Base-by-base conservation (phyloP, 331 rosid species). In the Dryas integrifolia region DNA sequence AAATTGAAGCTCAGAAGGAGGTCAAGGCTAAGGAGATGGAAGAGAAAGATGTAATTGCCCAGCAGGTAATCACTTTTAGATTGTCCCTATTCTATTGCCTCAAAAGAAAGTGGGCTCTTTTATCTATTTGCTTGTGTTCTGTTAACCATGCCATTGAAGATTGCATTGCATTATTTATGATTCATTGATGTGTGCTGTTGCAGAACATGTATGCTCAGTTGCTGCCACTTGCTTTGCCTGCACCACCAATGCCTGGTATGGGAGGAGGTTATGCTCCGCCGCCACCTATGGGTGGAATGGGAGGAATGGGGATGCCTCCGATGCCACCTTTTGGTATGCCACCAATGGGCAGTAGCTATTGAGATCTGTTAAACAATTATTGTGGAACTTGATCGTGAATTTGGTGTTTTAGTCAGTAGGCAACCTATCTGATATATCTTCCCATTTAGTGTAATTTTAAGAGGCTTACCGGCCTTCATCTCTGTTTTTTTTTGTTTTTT, bases 281-380 rank as follows among this genome's bases (percentile, higher is more conserved):
- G 1, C 97, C 97, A 11, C 86, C 85, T 56, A 91, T 90, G 98
- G 96, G 93, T 5, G 97, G 97, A 75, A 21, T 91, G 82, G 24
- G 24, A 21, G 24, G 24, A 21, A 21, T 90, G 81, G 98, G 98
- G 62, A 92, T 91, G 98, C 98, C 96, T 7, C 97, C 98, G 14
- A 88, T 94, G 98, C 98, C 97, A 58, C 96, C 97, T 35, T 95
- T 53, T 71, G 99, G 99, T 75, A 95, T 92, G 99, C 97, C 98
- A 69, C 92, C 99, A 15, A 95, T 92, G 97, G 98, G 98, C 24
- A 88, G 92, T 76, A 77, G 88, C 86, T 94, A 88, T 82, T 94
- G 85, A 89, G 62, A 61, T 4, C 63, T 4, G 64, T 72, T 63
- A 40, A 47, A 60, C 50, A 1, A 41, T 21, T 5, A 66, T 13